phyloP scores from a whole-genome alignment of 1,284 basidiomycete species.

The Schizophyllum commune region DNA sequence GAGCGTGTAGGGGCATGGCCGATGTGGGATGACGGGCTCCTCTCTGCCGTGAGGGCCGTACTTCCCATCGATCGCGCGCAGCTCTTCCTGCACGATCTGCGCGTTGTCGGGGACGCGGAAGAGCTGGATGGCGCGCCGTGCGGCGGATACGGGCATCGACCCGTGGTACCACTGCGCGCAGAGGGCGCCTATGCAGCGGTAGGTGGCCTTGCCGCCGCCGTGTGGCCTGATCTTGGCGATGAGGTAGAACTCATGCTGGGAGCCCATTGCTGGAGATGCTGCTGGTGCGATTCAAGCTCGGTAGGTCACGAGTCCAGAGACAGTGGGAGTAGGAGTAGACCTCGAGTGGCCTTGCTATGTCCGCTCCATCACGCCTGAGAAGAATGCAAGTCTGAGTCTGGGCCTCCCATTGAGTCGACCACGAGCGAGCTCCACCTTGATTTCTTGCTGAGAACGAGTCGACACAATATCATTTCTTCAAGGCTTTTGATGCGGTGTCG shows the following conservation, averaged over 20 bases:
- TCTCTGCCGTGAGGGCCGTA: slow-evolving; percentile 13
- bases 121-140: slow-evolving; percentile 25
- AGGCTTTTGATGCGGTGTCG: no score
- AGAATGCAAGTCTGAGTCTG: neutral
- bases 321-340: neutral
- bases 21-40: neutral
- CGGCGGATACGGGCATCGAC: slow-evolving; percentile 20
- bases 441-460: no score
- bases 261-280: slow-evolving; percentile 18
- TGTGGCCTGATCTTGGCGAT: slow-evolving; percentile 26
- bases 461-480: no score
- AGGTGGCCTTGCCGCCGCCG: slow-evolving; percentile 14
- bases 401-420: neutral
- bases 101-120: slow-evolving; percentile 27
- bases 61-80: slow-evolving; percentile 20
- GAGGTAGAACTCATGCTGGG: slow-evolving; percentile 28
- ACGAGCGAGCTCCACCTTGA: neutral
- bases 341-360: neutral
- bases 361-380: neutral
- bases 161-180: slow-evolving; percentile 34
- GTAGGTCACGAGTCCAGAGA: no score
- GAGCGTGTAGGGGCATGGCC: slow-evolving; percentile 21
- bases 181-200: slow-evolving; percentile 30
- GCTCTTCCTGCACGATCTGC: slow-evolving; percentile 26
- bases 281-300: no score